Base-by-base conservation (phyloP, 352 stramenopile genomes). In the Phytopythium helicoides region DNA sequence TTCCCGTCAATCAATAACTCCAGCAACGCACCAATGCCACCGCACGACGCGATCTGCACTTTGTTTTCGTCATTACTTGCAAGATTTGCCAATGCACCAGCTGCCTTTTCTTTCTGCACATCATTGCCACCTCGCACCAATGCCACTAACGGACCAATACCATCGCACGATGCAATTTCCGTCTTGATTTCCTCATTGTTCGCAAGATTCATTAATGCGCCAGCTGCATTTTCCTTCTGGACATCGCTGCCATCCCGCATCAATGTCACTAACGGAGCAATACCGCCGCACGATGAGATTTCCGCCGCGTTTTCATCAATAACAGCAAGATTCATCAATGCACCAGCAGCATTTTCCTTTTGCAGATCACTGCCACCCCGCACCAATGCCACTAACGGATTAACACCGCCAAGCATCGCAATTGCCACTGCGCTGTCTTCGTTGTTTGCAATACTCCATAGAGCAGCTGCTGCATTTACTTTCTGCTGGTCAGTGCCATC, bases 311-410 rank as follows among this genome's bases (percentile, higher is more conserved):
- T n/a, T n/a, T n/a, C n/a, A n/a, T n/a, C n/a, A n/a, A n/a, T 15
- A 1, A 25, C 16, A 18, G n/a, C n/a, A n/a, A 58, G 14, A 14
- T 11, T 47, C 28, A 11, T n/a, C 5, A 58, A 22, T 35, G 19
- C 34, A 5, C 7, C 16, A 9, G 22, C 23, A 18, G 56, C 56
- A 1, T 51, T 54, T 23, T 40, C 38, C 44, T 59, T 62, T 15
- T 59, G 50, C 0, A 1, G 19, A n/a, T 31, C 33, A 9, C 23
- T 53, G 21, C 57, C 46, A 11, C 34, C 21, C 2, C 39, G 21
- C 8, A 47, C 11, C 31, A 61, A 23, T 11, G 38, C 18, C 16
- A 61, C 23, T 23, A 56, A n/a, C n/a, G n/a, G n/a, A n/a, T n/a
- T n/a, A n/a, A n/a, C n/a, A n/a, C n/a, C n/a, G n/a, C n/a, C n/a